These are phyloP conservation scores for Colletotrichum noveboracense DNA, from an alignment of 2,329 filamentous ascomycete species.

Conservation along the genomic window DNA sequence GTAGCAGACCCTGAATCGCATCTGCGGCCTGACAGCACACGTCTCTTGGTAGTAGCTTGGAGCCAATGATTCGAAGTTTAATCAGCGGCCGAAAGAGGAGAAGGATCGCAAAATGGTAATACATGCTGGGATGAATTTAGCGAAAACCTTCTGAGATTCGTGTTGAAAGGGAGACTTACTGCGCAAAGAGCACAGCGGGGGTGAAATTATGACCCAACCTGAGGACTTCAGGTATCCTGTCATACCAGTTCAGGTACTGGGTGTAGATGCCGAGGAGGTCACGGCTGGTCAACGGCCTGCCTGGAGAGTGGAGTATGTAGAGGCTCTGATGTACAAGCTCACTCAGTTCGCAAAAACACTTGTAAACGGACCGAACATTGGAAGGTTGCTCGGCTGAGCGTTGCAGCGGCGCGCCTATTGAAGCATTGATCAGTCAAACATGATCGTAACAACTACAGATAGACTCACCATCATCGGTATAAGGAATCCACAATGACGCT, in stretches of 20 bases:
- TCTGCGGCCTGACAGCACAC: constrained; percentile 69
- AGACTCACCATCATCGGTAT: constrained; percentile 60
- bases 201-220: constrained; percentile 72
- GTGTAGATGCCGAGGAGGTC: constrained; percentile 69
- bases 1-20: constrained; percentile 60
- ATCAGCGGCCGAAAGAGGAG: constrained; percentile 78
- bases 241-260: constrained; percentile 76
- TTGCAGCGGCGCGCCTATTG: constrained; percentile 55
- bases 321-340: constrained; percentile 76
- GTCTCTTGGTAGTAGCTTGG: constrained; percentile 66
- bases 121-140: constrained; percentile 56
- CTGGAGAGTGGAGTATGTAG: constrained; percentile 75
- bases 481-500: constrained; percentile 64
- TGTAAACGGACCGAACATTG: constrained; percentile 71
- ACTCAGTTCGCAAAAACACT: constrained; percentile 73
- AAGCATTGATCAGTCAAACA: background rate
- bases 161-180: constrained; percentile 57
- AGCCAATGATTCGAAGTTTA: constrained; percentile 67
- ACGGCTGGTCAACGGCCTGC: constrained; percentile 66
- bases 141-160: background rate
- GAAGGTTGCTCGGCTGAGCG: constrained; percentile 66
- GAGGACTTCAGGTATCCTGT: constrained; percentile 67
- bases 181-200: constrained; percentile 74
- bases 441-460: background rate
- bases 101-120: constrained; percentile 73